A percentile compares a stretch with the other conserved stretches of the same genome.
Conservation (phyloP, 257 asterid species). For the Eucommia ulmoides region DNA sequence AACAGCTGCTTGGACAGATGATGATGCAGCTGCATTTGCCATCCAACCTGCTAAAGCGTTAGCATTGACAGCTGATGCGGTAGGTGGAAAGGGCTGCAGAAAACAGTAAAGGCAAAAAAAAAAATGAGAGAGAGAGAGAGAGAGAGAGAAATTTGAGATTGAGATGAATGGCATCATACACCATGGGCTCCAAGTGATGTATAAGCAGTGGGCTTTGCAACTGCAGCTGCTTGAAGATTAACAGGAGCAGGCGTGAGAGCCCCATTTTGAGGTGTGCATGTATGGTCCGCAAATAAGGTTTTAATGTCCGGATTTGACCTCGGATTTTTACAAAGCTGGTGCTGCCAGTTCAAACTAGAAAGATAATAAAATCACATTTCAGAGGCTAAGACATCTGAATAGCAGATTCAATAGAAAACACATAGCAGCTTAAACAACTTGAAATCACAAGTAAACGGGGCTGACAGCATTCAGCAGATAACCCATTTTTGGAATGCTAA, state of each 20-base stretch:
- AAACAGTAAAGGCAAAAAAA: constrained; percentile 8
- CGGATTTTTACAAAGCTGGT: constrained; percentile 95
- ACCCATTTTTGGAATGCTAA: not conserved
- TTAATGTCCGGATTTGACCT: constrained; percentile 91
- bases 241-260: constrained; percentile 59
- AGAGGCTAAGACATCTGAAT: too few relatives aligned
- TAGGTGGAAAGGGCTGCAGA: constrained; percentile 35
- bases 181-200: constrained; percentile 73
- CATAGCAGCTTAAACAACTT: not conserved
- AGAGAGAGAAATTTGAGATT: constrained; percentile 1
- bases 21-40: constrained; percentile 91
- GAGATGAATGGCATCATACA: constrained; percentile 28
- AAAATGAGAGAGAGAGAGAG: not conserved
- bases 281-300: constrained; percentile 80
- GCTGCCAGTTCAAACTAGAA: constrained; percentile 95
- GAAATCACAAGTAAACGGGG: not conserved
- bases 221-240: constrained; percentile 58
- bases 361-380: constrained; percentile 13
- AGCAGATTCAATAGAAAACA: not conserved
- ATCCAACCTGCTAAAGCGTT: constrained; percentile 96
- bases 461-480: not conserved
- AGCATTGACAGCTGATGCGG: constrained; percentile 65
- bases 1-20: constrained; percentile 95
- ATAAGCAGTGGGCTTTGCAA: constrained; percentile 46
- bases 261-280: constrained; percentile 73